Conservation (phyloP, 2,329 filamentous ascomycete genomes). For the Diaporthe longicolla region DNA sequence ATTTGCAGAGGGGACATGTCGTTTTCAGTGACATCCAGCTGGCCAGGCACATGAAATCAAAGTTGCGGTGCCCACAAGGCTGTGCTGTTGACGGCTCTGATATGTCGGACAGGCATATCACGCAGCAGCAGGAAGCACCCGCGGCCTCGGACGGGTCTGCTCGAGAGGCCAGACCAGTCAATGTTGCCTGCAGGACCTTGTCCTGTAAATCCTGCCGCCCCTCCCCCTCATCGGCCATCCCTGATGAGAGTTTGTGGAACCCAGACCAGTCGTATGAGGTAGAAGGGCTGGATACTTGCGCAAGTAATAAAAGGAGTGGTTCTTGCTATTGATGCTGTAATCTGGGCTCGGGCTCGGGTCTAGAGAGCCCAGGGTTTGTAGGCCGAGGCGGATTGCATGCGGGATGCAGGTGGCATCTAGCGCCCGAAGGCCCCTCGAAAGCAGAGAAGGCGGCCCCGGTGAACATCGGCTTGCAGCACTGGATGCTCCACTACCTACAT, state of each 20-base stretch:
- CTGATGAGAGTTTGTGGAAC: neutral
- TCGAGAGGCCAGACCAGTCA: conserved; percentile 56
- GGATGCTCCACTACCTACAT: too few relatives aligned
- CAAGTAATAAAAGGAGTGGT: neutral
- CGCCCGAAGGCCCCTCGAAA: neutral
- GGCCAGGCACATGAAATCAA: conserved; percentile 87
- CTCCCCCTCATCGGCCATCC: conserved; percentile 36
- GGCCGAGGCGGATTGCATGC: neutral
- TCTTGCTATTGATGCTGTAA: neutral
- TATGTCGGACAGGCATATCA: conserved; percentile 87
- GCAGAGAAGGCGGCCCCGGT: neutral
- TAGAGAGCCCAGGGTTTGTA: neutral
- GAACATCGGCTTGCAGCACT: neutral
- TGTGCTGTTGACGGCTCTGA: conserved; percentile 78
- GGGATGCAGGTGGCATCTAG: neutral
- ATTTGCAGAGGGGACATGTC: conserved; percentile 85
- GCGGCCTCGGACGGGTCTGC: conserved; percentile 40
- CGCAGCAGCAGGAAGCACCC: conserved; percentile 69
- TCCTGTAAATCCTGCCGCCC: conserved; percentile 54
- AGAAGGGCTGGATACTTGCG: neutral
- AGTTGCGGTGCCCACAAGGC: conserved; percentile 85
- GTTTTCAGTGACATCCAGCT: conserved; percentile 84
- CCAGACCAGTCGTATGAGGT: neutral
- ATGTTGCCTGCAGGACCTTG: conserved; percentile 60
- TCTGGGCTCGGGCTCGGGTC: neutral